These are phyloP conservation scores for Arachnomyces sp. DNA, from an alignment of 2,329 filamentous ascomycete genomes.

Conservation along the genomic window DNA sequence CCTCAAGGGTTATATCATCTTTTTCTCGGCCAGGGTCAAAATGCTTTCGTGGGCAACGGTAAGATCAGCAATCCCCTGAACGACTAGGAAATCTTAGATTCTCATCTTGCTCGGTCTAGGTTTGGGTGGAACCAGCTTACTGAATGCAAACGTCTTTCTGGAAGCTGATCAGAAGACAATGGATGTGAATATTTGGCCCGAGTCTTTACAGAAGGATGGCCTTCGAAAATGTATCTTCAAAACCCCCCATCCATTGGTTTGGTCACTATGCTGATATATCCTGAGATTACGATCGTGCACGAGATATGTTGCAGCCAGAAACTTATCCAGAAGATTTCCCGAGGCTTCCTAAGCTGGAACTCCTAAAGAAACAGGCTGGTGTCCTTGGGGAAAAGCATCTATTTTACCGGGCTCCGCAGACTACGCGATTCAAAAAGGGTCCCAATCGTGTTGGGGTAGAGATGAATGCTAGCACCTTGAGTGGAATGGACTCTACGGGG, in stretches of 20 bases:
- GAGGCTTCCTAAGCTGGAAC: no score
- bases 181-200: constrained; percentile 49
- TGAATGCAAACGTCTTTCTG: constrained; percentile 61
- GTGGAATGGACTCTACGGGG: constrained; percentile 56
- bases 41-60: constrained; percentile 54
- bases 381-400: constrained; percentile 43
- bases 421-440: constrained; percentile 54
- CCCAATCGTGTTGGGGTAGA: constrained; percentile 56
- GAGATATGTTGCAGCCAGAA: no score
- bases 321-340: no score
- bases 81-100: not conserved
- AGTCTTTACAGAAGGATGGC: no score
- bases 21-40: constrained; percentile 55
- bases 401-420: constrained; percentile 52
- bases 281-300: no score
- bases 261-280: no score
- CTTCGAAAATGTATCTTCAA: no score
- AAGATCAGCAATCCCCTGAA: no score
- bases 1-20: constrained; percentile 57
- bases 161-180: constrained; percentile 50
- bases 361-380: no score
- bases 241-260: no score
- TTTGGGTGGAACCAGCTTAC: constrained; percentile 54
- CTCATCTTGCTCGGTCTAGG: constrained; percentile 27
- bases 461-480: constrained; percentile 52